Conservation (phyloP, 2,329 filamentous ascomycete species). For the Helotiales sp. region DNA sequence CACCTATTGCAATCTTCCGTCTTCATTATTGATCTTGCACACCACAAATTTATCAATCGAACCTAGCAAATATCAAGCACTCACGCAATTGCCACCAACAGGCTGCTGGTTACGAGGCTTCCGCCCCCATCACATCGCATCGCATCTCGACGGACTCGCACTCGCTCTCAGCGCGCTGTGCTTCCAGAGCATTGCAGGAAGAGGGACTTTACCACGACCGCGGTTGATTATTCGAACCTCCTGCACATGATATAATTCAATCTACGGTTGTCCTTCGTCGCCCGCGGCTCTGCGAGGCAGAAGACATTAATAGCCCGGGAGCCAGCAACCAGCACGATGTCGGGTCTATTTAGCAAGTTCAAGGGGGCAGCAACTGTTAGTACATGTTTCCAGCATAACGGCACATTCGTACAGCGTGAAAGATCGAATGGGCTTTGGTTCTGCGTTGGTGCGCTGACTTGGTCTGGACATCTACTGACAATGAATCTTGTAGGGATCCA, state of each 20-base stretch:
- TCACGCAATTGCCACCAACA: conserved; percentile 10
- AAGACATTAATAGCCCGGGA: conserved; percentile 7
- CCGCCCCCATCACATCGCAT: conserved; percentile 16
- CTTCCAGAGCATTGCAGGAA: conserved; percentile 1
- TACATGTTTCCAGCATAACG: conserved; percentile 25
- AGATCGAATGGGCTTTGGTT: background rate
- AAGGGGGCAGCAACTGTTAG: conserved; percentile 56
- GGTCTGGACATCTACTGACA: conserved; percentile 17
- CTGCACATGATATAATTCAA: conserved; percentile 24
- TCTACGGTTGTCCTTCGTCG: conserved; percentile 15
- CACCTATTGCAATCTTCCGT: background rate
- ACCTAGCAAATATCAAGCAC: background rate
- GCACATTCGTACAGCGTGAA: background rate
- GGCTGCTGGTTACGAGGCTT: conserved; percentile 12
- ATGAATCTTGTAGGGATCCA: conserved; percentile 15
- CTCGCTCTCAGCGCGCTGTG: background rate
- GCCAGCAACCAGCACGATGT: conserved; percentile 41
- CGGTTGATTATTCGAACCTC: background rate
- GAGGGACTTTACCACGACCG: background rate
- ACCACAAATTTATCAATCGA: background rate
- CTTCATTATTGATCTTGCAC: background rate
- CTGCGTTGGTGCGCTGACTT: background rate
- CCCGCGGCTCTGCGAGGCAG: conserved; percentile 22
- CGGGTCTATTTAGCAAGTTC: conserved; percentile 60
- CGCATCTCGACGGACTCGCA: conserved; percentile 2